Conservation (phyloP, 192 early-diverging fungal species). For the Rhizoclosmatium globosum region DNA sequence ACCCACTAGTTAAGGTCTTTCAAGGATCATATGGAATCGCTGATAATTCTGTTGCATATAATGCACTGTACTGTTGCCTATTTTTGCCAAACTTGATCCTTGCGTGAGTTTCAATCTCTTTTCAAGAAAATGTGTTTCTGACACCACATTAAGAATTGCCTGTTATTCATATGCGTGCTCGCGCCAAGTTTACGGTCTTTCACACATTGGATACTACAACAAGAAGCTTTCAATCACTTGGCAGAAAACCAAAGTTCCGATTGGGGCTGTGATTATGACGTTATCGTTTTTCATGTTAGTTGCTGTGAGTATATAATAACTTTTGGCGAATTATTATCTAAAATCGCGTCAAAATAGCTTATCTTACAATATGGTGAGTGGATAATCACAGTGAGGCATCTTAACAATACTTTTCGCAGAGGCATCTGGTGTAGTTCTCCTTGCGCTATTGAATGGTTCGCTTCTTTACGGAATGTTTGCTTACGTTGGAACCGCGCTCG, state of each 20-base stretch:
- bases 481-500: neutral
- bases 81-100: neutral
- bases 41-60: neutral
- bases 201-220: conserved; percentile 22
- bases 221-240: conserved; percentile 1
- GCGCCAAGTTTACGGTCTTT: conserved; percentile 11
- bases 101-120: neutral
- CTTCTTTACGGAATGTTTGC: conserved; percentile 20
- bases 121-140: neutral
- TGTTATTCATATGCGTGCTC: conserved; percentile 25
- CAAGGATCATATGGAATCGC: neutral
- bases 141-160: neutral
- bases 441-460: conserved; percentile 1
- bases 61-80: neutral
- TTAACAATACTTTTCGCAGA: neutral
- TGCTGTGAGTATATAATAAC: neutral
- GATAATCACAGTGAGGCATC: neutral
- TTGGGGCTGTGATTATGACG: neutral
- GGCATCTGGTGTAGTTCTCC: conserved; percentile 11
- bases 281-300: conserved; percentile 5
- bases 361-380: conserved; percentile 15
- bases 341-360: neutral
- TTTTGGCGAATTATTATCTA: neutral
- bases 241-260: conserved; percentile 11
- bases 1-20: neutral